Percentiles rank a stretch among this genome's conserved stretches.
Evolutionary conservation across 2,329 filamentous ascomycete species (phyloP).

Genomic region (Colletotrichum liaoningense): DNA sequence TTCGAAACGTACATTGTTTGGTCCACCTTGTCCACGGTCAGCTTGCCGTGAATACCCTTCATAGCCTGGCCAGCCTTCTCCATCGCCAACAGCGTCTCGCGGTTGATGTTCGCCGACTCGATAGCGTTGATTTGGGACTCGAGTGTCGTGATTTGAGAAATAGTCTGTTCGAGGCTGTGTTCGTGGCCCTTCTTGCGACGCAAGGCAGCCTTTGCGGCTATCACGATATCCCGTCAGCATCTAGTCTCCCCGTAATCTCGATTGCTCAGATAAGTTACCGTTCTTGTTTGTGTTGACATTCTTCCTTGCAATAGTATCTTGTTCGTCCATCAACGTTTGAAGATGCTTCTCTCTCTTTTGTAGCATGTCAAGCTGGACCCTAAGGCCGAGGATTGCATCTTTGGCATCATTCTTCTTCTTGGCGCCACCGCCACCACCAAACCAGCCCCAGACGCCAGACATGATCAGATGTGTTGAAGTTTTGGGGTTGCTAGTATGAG

Average conservation of each 20-base stretch:
- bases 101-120: constrained; percentile 98
- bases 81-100: constrained; percentile 95
- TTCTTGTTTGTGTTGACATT: constrained; percentile 90
- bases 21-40: constrained; percentile 95
- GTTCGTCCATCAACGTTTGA: constrained; percentile 91
- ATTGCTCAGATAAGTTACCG: constrained; percentile 67
- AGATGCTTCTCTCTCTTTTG: constrained; percentile 95
- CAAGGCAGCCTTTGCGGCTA: constrained; percentile 90
- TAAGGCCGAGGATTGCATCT: constrained; percentile 91
- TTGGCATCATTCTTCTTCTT: constrained; percentile 85
- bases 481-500: background rate
- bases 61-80: constrained; percentile 90
- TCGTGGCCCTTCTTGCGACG: constrained; percentile 96
- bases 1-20: constrained; percentile 81
- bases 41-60: constrained; percentile 89
- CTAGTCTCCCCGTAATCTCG: background rate
- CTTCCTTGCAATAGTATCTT: constrained; percentile 89
- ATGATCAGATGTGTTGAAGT: constrained; percentile 52
- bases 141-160: constrained; percentile 88
- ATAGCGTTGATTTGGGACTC: constrained; percentile 97
- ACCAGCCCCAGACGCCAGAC: constrained; percentile 87
- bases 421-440: constrained; percentile 83
- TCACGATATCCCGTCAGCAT: constrained; percentile 32
- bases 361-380: constrained; percentile 94
- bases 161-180: constrained; percentile 90